phyloP scores from a whole-genome alignment of 208 protist species.

The Novymonas esmeraldas region DNA sequence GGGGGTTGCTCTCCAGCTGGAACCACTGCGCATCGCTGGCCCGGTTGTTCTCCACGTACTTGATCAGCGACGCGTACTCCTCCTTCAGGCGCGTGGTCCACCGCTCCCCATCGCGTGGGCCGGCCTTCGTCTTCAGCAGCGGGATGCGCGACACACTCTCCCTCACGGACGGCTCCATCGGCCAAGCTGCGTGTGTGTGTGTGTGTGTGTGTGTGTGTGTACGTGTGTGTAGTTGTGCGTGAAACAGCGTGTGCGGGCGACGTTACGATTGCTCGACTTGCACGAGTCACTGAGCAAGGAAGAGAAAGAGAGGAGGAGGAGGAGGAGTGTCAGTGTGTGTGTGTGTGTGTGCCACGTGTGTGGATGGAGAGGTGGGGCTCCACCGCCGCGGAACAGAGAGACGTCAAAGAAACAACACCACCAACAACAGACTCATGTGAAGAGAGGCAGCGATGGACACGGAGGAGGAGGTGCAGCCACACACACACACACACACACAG shows the following conservation, averaged over 20 bases:
- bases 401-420: too few species aligned
- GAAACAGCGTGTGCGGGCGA: neutral
- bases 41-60: constrained; percentile 97
- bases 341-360: neutral
- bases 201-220: neutral
- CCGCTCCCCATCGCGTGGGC: constrained; percentile 94
- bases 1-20: constrained; percentile 93
- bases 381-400: too few species aligned
- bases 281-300: too few species aligned
- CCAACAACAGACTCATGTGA: too few species aligned
- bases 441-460: neutral
- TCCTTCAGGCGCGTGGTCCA: constrained; percentile 98
- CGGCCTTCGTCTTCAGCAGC: constrained; percentile 94
- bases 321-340: neutral
- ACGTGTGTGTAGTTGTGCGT: neutral
- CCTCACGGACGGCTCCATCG: constrained; percentile 84
- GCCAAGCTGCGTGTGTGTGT: neutral
- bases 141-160: constrained; percentile 95
- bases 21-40: constrained; percentile 97
- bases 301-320: too few species aligned
- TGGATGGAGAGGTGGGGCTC: neutral
- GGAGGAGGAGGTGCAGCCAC: neutral
- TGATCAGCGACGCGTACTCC: constrained; percentile 96
- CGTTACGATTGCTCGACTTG: too few species aligned
- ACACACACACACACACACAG: neutral